Conservation (phyloP, 2,329 filamentous ascomycete species). For the Fonsecaea nubica region DNA sequence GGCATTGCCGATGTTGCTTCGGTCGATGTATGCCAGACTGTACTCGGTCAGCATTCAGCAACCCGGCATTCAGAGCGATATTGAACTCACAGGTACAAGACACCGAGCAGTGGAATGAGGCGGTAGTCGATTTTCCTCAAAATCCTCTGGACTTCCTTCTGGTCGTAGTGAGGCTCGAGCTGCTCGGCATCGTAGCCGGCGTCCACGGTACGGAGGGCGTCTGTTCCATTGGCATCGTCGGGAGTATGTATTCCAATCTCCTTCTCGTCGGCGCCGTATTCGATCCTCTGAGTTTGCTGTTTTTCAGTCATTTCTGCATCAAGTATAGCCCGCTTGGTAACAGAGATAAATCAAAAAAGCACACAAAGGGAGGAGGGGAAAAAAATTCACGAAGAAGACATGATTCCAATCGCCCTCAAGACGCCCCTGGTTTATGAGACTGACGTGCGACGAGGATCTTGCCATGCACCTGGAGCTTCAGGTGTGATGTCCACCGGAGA, state of each 20-base stretch:
- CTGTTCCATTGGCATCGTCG: not conserved
- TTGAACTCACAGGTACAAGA: conserved; percentile 31
- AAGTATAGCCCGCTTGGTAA: too few relatives aligned
- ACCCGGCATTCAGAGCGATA: not conserved
- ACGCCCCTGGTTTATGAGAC: conserved; percentile 5
- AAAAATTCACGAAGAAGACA: not conserved
- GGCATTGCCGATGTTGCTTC: conserved; percentile 51
- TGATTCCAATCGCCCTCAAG: not conserved
- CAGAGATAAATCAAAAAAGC: too few relatives aligned
- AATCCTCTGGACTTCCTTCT: conserved; percentile 15
- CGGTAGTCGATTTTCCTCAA: conserved; percentile 27
- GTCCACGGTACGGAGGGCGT: conserved; percentile 17
- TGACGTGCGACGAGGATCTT: conserved; percentile 22
- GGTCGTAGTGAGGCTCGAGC: conserved; percentile 6
- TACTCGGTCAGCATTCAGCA: not conserved
- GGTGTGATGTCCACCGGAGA: not conserved
- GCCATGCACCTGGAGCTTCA: not conserved
- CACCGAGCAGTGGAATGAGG: conserved; percentile 24
- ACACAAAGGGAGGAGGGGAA: not conserved
- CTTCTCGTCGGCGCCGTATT: conserved; percentile 22
- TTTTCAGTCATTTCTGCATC: conserved; percentile 20
- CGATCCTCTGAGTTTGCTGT: conserved; percentile 3
- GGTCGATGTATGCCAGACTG: conserved; percentile 42
- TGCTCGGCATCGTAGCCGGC: conserved; percentile 16
- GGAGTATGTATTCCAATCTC: conserved; percentile 12